Evolutionary conservation across 306 rosid genomes (phyloP), one percentile per base, ranked within the genome.

Genomic region (Cucumis melo): DNA sequence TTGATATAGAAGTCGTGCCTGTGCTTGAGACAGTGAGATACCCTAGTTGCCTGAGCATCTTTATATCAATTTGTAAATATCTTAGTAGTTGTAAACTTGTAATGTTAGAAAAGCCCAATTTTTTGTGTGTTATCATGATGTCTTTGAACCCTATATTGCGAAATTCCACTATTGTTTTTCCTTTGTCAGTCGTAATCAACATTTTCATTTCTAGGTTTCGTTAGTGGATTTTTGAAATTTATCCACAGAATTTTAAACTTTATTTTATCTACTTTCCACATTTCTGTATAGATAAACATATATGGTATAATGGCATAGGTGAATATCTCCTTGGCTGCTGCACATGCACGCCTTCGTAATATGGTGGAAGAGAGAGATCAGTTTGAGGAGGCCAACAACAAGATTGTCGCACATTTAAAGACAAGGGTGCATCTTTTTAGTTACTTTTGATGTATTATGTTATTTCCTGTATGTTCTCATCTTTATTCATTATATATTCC

Each of bases 351-450:
- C 73, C 83, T 90, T 74, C 88, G 84, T 84, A 89, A 92, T 90
- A 84, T 86, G 77, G 86, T 86, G 83, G 99, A 94, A 88, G 99
- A 94, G 90, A 90, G 92, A 78, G 97, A 94, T 59, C 99, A 94
- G 82, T 90, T 94, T 86, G 96, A 94, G 86, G 99, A 92, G 89
- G 98, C 99, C 55, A 94, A 89, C 81, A 87, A 84, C 84, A 96
- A 90, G 86, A 92, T 94, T 80, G 89, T 94, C 80, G 95, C 77
- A 13, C 99, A 94, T 84, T 84, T 89, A 78, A 91, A 88, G 87
- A 81, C 82, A 73, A 92, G 88, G 96, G 99, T 90, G 73, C 71
- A 51, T 41, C 36, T 50, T 76, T 74, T 71, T 54, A 7, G 5
- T 71, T 23, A 50, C 59, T 72, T 66, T 48, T 72, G 60, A 29